Evolutionary conservation across 75 land plant genomes (phyloP).

Genomic region (Azolla pinnata): DNA sequence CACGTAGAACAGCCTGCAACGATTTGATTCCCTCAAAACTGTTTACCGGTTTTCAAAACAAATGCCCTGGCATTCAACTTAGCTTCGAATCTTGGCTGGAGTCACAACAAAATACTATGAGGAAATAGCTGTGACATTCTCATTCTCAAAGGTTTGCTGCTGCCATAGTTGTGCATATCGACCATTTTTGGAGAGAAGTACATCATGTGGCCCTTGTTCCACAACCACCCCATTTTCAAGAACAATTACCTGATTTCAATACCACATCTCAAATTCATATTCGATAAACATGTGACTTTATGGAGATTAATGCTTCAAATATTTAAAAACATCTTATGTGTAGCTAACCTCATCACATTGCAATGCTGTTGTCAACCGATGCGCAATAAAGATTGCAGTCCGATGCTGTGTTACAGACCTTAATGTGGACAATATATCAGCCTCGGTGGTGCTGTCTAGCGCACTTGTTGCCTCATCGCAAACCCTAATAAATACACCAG

Average conservation of each 20-base stretch:
- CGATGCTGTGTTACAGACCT: conserved; percentile 66
- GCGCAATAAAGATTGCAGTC: conserved; percentile 87
- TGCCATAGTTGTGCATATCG: conserved; percentile 92
- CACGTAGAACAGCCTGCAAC: too few species aligned
- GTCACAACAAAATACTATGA: neutral
- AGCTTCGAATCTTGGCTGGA: too few species aligned
- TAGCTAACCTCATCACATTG: conserved; percentile 82
- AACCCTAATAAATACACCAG: too few species aligned
- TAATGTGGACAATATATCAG: conserved; percentile 65
- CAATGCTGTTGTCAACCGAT: conserved; percentile 96
- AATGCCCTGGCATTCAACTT: too few species aligned
- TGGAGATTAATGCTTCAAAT: too few species aligned
- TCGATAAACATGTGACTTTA: too few species aligned
- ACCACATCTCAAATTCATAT: too few species aligned
- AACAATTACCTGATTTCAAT: conserved; percentile 92
- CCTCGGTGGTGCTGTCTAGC: conserved; percentile 94
- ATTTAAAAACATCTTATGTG: too few species aligned
- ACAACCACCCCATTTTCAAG: conserved; percentile 80
- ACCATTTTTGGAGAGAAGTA: conserved; percentile 55
- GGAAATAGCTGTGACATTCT: neutral
- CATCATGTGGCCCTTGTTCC: conserved; percentile 87
- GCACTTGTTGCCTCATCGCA: conserved; percentile 99
- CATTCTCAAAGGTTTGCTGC: conserved; percentile 42
- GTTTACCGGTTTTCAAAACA: too few species aligned
- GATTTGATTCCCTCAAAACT: too few species aligned